A percentile compares a stretch with the other conserved stretches of the same genome.
Evolutionary conservation across 2,329 filamentous ascomycete species (phyloP).

Genomic region (Monilinia fructicola): DNA sequence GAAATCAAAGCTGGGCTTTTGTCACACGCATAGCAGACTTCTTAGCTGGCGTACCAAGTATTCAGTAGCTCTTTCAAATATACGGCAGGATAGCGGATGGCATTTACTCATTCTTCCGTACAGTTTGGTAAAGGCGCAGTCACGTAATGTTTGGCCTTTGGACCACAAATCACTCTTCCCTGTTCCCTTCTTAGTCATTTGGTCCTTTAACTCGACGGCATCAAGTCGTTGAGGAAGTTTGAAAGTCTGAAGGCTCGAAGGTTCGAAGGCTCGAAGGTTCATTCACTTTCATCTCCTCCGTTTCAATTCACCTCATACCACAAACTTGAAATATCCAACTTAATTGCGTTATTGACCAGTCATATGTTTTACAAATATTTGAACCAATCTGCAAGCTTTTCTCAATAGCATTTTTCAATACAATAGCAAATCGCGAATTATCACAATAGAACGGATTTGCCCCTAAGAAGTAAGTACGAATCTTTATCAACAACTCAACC

Average conservation of each 20-base stretch:
- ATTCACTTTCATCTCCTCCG: slow-evolving; percentile 14
- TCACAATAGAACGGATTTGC: not conserved
- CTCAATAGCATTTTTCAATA: not conserved
- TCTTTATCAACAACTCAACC: too few relatives aligned
- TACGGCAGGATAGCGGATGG: not conserved
- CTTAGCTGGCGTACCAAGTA: not conserved
- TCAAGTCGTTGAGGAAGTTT: not conserved
- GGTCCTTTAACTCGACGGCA: not conserved
- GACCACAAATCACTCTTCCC: not conserved
- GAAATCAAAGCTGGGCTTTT: not conserved
- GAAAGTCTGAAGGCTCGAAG: too few relatives aligned
- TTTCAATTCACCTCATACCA: slow-evolving; percentile 5
- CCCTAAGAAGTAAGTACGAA: not conserved
- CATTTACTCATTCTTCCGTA: not conserved
- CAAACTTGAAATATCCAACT: not conserved
- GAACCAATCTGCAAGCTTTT: not conserved
- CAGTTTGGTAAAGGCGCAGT: not conserved
- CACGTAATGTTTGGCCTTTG: not conserved
- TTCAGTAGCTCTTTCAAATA: not conserved
- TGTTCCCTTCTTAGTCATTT: not conserved
- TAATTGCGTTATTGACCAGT: not conserved
- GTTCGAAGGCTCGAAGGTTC: not conserved
- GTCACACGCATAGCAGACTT: too few relatives aligned
- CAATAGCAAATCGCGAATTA: not conserved
- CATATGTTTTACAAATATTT: not conserved